Conservation (phyloP, 2,329 filamentous ascomycete genomes). For the Ploettnerulaceae sp. region DNA sequence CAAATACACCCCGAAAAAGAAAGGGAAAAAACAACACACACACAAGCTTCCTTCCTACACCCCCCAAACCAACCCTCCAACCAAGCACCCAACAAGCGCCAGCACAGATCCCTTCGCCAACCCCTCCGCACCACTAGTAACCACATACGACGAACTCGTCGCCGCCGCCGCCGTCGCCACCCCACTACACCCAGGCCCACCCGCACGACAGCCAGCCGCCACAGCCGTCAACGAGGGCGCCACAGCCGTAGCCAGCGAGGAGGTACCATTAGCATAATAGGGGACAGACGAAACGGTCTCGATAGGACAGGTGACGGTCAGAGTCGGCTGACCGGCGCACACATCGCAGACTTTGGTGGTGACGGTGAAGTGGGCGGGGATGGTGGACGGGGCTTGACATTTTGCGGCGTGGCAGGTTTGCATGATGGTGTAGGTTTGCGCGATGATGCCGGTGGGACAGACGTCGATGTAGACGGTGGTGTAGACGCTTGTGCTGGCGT, state of each 20-base stretch:
- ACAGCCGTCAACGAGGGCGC: not conserved
- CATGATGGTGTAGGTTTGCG: constrained; percentile 4
- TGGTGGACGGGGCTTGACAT: not conserved
- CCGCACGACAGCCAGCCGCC: not conserved
- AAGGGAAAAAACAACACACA: not conserved
- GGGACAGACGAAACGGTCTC: not conserved
- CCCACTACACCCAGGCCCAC: not conserved
- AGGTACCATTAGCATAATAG: not conserved
- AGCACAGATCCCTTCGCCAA: too few relatives aligned
- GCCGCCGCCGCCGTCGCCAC: not conserved
- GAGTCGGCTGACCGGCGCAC: not conserved
- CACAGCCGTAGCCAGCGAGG: not conserved
- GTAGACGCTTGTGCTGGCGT: not conserved
- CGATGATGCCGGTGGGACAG: constrained; percentile 4
- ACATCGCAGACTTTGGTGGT: constrained; percentile 2
- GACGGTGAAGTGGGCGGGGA: not conserved
- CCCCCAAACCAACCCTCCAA: not conserved
- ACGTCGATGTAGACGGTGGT: constrained; percentile 6
- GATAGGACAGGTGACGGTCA: constrained; percentile 1
- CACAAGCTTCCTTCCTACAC: not conserved
- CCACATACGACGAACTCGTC: too few relatives aligned
- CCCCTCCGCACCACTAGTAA: not conserved
- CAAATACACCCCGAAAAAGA: too few relatives aligned
- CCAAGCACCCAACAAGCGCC: not conserved
- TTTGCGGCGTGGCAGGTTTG: not conserved